These are phyloP conservation scores for Bretziella fagacearum DNA, from an alignment of 2,329 filamentous ascomycete species.

Conservation along the genomic window DNA sequence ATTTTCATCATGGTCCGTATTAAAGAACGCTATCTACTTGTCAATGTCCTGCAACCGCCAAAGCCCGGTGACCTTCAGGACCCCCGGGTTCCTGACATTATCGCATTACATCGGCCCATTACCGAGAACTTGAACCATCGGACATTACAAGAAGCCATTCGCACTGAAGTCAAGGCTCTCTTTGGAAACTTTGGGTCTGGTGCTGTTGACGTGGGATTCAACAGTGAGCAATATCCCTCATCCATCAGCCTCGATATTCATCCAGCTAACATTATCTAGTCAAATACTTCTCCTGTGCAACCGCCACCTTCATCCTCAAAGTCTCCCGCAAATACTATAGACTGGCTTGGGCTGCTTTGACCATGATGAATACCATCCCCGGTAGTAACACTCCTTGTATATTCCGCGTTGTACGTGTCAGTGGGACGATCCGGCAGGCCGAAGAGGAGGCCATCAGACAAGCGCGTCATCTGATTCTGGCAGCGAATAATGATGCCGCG, in stretches of 20 bases:
- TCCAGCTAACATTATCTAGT: slow-evolving; percentile 35
- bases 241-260: background rate
- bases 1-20: slow-evolving; percentile 58
- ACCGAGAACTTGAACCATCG: slow-evolving; percentile 51
- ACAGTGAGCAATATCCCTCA: slow-evolving; percentile 31
- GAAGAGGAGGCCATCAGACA: slow-evolving; percentile 78
- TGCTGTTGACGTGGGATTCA: slow-evolving; percentile 49
- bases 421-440: slow-evolving; percentile 80
- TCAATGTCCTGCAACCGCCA: slow-evolving; percentile 78
- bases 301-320: slow-evolving; percentile 80
- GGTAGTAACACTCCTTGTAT: slow-evolving; percentile 49
- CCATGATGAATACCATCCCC: slow-evolving; percentile 58
- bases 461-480: slow-evolving; percentile 53
- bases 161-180: slow-evolving; percentile 50
- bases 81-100: slow-evolving; percentile 36
- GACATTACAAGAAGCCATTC: slow-evolving; percentile 50
- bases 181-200: slow-evolving; percentile 86
- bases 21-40: slow-evolving; percentile 89
- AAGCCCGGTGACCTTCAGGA: slow-evolving; percentile 23
- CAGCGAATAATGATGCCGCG: slow-evolving; percentile 36
- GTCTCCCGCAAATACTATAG: slow-evolving; percentile 69
- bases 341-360: slow-evolving; percentile 77
- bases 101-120: slow-evolving; percentile 67
- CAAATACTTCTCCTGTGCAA: slow-evolving; percentile 84
- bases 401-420: slow-evolving; percentile 71